Evolutionary conservation across 2,329 filamentous ascomycete species (phyloP), one percentile per base, ranked within the genome.

Genomic region (Arthrobotrys musiformis): DNA sequence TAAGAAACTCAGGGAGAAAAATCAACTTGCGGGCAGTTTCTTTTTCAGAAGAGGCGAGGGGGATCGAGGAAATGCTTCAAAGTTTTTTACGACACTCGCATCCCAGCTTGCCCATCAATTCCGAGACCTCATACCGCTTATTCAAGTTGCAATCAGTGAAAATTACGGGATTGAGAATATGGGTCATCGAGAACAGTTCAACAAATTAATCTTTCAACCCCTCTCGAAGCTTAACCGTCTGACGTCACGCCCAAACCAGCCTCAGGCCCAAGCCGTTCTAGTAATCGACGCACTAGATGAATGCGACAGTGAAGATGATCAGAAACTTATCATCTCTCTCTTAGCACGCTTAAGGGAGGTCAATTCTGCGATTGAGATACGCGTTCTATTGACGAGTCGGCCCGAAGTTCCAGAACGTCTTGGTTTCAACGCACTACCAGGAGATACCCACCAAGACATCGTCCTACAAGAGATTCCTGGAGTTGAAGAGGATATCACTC

Each of bases 171-270:
- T 70, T n/a, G n/a, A 26, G 9, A 61, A 3, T 82, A 83, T 42
- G 40, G n/a, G 73, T 17, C 56, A 83, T 1, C 73, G 58, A 24
- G 80, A 85, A n/a, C 85, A 86, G 70, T 86, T 85, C 73, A 80
- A 84, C 1, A 82, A 82, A 62, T 83, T 86, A 0, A 80, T 86
- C 37, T 46, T 83, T 0, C 26, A 83, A 4, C 85, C 85, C 0
- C 70, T 86, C 0, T 66, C 63, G 44, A 70, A 72, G 30, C 17
- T 79, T 22, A 67, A 19, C 1, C 2, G n/a, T 8, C 13, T 30
- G 2, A 8, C 11, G 13, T 9, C 30, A 17, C 5, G 17, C 9
- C 33, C 2, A 37, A 6, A 9, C 2, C 33, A 37, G 8, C 33
- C 33, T 37, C 33, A 11, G 33, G 9, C 33, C 9, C 33, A 37